Evolutionary conservation across 1,139 yeast genomes (phyloP), one percentile per base, ranked within the genome.

Genomic region (Kurtzmaniella quercitrusa): DNA sequence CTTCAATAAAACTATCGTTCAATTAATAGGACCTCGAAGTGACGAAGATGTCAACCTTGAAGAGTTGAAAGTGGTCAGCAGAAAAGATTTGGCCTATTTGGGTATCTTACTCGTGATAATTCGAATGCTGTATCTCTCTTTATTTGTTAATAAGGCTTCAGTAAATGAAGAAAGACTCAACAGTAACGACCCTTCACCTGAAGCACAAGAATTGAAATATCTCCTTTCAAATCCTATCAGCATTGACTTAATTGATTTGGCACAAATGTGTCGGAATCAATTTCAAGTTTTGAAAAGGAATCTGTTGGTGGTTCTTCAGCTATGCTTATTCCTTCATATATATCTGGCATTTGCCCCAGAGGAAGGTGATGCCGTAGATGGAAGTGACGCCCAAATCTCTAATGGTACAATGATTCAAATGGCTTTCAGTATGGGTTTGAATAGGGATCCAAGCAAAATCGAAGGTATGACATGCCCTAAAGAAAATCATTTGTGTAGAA

Each of bases 321-420:
- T 61, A 37, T 67, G 72, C 2, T 47, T 77, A 9, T 58, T 68
- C 48, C 63, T 77, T 59, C 60, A 77, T 33, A 58, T 75, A 14
- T 78, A 78, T 48, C 70, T 71, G 33, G 57, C 60, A 16, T 62
- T 55, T 41, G 78, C 81, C 0, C 81, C 81, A 0, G 81, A 77
- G 49, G 80, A 75, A 49, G 79, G 80, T 15, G 65, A 61, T 17
- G 59, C 59, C 3, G 60, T 63, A 3, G 77, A 70, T 42, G 77
- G 75, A 25, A 73, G 73, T 9, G 79, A 71, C 46, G 58, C 73
- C 0, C 75, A 70, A 42, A 66, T 72, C 1, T 65, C 67, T 41
- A 60, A 66, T 3, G 73, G 75, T 2, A 57, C 70, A 52, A 49
- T 76, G 38, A 56, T 73, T 3, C 78, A 73, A 46, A 68, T 72